These are phyloP conservation scores for Aquanectria penicillioides DNA, from an alignment of 2,329 filamentous ascomycete species.

Conservation along the genomic window DNA sequence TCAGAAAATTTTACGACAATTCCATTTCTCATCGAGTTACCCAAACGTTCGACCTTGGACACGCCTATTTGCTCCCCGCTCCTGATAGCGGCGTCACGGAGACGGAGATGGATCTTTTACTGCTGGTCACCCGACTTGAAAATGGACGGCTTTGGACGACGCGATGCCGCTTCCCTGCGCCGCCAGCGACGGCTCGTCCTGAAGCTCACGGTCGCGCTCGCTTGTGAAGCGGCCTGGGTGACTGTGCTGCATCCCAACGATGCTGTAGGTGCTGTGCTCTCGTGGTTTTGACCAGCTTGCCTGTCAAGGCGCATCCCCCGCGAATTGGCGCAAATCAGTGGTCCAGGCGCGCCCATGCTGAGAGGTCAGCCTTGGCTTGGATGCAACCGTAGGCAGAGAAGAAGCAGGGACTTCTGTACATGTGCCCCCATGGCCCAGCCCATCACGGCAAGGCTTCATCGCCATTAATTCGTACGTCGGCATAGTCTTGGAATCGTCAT, in stretches of 20 bases:
- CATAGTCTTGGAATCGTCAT: neutral
- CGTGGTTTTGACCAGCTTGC: conserved; percentile 5
- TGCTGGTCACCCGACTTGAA: conserved; percentile 39
- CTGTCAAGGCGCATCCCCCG: conserved; percentile 17
- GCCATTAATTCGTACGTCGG: neutral
- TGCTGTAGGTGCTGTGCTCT: conserved; percentile 3
- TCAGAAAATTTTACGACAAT: conserved; percentile 48
- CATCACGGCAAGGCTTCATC: neutral
- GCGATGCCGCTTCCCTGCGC: conserved; percentile 16
- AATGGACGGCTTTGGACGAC: conserved; percentile 4
- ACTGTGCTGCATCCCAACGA: neutral
- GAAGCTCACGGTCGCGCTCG: neutral
- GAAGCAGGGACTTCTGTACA: too few species aligned
- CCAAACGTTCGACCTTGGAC: conserved; percentile 31
- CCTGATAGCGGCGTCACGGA: conserved; percentile 40
- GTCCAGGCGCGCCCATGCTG: neutral
- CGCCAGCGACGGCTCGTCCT: neutral
- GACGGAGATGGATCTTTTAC: conserved; percentile 34
- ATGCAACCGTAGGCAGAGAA: too few species aligned
- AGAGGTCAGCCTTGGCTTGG: neutral
- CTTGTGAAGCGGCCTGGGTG: neutral
- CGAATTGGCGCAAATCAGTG: conserved; percentile 21
- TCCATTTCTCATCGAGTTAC: conserved; percentile 47
- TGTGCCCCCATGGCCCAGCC: too few species aligned
- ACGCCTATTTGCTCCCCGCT: conserved; percentile 37